A percentile compares a stretch with the other conserved stretches of the same genome.
phyloP scores from a whole-genome alignment of 371 early-diverging fungal species.

The Mucor saturninus region DNA sequence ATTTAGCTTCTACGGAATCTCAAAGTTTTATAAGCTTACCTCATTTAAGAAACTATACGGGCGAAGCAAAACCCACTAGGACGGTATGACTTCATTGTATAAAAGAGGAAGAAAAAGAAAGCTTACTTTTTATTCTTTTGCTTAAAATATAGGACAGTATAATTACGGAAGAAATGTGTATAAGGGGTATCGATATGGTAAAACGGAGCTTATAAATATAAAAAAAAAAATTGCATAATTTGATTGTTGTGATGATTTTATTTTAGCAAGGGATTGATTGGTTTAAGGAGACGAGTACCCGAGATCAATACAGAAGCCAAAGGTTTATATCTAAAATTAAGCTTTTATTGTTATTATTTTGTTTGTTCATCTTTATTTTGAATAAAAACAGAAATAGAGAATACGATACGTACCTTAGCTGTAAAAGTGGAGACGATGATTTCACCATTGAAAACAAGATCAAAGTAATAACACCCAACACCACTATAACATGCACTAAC shows the following conservation, averaged over 20 bases:
- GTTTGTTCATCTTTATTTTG: neutral
- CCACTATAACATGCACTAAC: neutral
- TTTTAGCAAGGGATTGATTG: slow-evolving; percentile 50
- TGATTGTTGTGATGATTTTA: neutral
- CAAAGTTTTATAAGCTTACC: slow-evolving; percentile 6
- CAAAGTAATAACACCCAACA: no score
- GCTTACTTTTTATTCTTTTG: neutral
- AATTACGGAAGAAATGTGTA: slow-evolving; percentile 43
- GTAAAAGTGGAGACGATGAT: slow-evolving; percentile 23
- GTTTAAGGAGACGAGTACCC: slow-evolving; percentile 26
- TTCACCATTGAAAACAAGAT: slow-evolving; percentile 12
- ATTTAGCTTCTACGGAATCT: slow-evolving; percentile 5
- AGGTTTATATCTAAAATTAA: slow-evolving; percentile 24
- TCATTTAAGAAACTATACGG: slow-evolving; percentile 4
- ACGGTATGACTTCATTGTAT: neutral
- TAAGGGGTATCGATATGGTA: slow-evolving; percentile 45
- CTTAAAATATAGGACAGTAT: slow-evolving; percentile 1
- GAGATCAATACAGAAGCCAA: slow-evolving; percentile 33
- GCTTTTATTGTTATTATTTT: neutral
- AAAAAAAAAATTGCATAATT: slow-evolving; percentile 2
- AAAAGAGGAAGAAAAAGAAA: neutral
- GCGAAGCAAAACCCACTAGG: neutral
- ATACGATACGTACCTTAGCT: slow-evolving; percentile 32
- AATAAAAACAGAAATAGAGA: slow-evolving; percentile 20
- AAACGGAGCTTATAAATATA: slow-evolving; percentile 7